phyloP scores from a whole-genome alignment of 2,329 filamentous ascomycete genomes.

The Aspergillus thermomutatus region DNA sequence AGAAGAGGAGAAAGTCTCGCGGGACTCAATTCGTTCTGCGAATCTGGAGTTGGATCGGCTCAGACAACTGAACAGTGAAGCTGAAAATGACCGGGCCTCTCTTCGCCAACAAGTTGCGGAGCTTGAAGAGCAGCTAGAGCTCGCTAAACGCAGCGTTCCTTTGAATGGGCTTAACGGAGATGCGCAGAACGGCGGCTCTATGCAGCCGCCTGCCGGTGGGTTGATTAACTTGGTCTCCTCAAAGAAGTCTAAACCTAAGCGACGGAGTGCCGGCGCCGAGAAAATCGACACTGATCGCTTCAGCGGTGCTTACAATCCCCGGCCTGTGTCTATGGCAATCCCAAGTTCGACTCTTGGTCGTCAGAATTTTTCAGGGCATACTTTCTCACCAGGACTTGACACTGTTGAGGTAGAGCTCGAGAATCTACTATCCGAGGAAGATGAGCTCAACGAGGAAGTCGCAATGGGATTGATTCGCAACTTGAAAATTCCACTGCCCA shows the following conservation, averaged over 20 bases:
- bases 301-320: slow-evolving; percentile 87
- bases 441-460: slow-evolving; percentile 93
- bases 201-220: slow-evolving; percentile 61
- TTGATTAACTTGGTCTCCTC: slow-evolving; percentile 96
- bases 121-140: slow-evolving; percentile 86
- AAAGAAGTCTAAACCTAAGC: slow-evolving; percentile 81
- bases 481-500: slow-evolving; percentile 89
- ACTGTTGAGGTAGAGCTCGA: slow-evolving; percentile 95
- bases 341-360: slow-evolving; percentile 52
- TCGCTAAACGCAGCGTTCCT: slow-evolving; percentile 74
- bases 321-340: slow-evolving; percentile 94
- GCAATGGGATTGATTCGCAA: slow-evolving; percentile 94
- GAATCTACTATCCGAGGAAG: slow-evolving; percentile 88
- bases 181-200: slow-evolving; percentile 59
- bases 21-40: slow-evolving; percentile 75
- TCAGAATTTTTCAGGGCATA: slow-evolving; percentile 69
- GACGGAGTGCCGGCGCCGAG: slow-evolving; percentile 86
- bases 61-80: slow-evolving; percentile 68
- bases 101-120: slow-evolving; percentile 85
- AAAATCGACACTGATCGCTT: slow-evolving; percentile 82
- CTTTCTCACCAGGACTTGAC: slow-evolving; percentile 77
- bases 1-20: slow-evolving; percentile 83
- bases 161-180: slow-evolving; percentile 62
- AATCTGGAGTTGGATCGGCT: slow-evolving; percentile 78
- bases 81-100: slow-evolving; percentile 80